Evolutionary conservation across 1,139 yeast genomes (phyloP).

Genomic region (Diutina neorugosa): DNA sequence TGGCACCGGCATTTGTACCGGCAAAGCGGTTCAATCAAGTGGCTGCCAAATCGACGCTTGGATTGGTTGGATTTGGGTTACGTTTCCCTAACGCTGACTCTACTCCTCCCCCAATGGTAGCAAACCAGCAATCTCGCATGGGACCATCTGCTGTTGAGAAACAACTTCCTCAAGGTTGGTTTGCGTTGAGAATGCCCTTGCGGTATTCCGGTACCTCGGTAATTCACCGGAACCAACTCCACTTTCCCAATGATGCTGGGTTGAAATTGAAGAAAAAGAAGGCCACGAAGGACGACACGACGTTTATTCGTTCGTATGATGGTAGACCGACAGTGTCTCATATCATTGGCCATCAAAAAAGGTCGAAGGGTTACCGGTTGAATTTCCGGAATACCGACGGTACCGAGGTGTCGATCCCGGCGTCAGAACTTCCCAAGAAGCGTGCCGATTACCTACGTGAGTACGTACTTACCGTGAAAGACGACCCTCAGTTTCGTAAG

Average conservation of each 20-base stretch:
- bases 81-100: neutral
- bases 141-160: neutral
- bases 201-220: neutral
- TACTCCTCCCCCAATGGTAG: neutral
- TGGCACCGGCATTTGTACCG: neutral
- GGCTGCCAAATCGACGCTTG: neutral
- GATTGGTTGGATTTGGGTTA: neutral
- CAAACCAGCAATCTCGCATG: neutral
- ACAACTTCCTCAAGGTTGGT: neutral
- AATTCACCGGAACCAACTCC: neutral
- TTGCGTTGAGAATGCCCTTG: neutral
- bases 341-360: neutral
- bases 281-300: neutral
- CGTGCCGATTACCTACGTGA: neutral
- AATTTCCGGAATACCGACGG: neutral
- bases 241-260: too few species aligned
- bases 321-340: neutral
- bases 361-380: neutral
- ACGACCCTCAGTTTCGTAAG: neutral
- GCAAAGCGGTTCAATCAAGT: neutral
- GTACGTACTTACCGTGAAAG: neutral
- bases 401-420: neutral
- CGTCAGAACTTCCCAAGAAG: neutral
- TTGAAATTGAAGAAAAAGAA: too few species aligned
- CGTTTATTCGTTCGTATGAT: neutral